These are phyloP conservation scores for Annona squamosa DNA, from an alignment of 164 flowering plant genomes.

Conservation along the genomic window DNA sequence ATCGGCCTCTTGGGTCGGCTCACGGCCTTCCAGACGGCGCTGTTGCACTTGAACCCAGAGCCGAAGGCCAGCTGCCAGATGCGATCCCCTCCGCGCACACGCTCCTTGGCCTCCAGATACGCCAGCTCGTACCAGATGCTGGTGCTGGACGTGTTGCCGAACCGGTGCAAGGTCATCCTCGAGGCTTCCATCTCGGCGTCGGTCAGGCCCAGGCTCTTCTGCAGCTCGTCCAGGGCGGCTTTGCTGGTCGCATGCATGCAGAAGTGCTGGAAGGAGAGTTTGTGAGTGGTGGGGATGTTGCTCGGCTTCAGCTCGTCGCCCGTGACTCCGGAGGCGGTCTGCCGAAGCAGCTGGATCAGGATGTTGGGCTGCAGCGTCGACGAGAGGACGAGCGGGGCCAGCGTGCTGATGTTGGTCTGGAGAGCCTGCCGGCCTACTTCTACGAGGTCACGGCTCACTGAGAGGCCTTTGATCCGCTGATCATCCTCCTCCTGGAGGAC, in stretches of 20 bases:
- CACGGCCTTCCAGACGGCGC: conserved; percentile 70
- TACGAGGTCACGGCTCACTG: conserved; percentile 57
- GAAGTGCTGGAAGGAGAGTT: conserved; percentile 94
- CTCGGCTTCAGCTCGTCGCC: not conserved
- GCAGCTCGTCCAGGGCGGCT: conserved; percentile 68
- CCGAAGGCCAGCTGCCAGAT: conserved; percentile 91
- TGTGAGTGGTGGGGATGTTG: conserved; percentile 81
- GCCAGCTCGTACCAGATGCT: conserved; percentile 96
- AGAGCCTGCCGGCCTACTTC: conserved; percentile 88
- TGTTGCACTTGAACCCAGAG: conserved; percentile 94
- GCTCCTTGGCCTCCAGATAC: conserved; percentile 78
- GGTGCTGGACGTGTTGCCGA: conserved; percentile 94
- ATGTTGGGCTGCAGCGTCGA: conserved; percentile 82
- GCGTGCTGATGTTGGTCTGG: conserved; percentile 88
- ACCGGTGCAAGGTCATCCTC: conserved; percentile 70
- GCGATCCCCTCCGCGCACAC: conserved; percentile 68
- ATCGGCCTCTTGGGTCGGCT: conserved; percentile 45
- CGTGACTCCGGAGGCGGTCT: conserved; percentile 27
- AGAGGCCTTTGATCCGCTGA: conserved; percentile 53
- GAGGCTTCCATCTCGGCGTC: conserved; percentile 80
- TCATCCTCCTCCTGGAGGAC: conserved; percentile 86
- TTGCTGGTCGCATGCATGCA: conserved; percentile 88
- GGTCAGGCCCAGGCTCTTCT: conserved; percentile 71
- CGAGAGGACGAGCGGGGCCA: conserved; percentile 85
- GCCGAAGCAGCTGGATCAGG: conserved; percentile 47